Base-by-base conservation (phyloP, 1,139 yeast genomes). In the Yamadazyma dendronema region DNA sequence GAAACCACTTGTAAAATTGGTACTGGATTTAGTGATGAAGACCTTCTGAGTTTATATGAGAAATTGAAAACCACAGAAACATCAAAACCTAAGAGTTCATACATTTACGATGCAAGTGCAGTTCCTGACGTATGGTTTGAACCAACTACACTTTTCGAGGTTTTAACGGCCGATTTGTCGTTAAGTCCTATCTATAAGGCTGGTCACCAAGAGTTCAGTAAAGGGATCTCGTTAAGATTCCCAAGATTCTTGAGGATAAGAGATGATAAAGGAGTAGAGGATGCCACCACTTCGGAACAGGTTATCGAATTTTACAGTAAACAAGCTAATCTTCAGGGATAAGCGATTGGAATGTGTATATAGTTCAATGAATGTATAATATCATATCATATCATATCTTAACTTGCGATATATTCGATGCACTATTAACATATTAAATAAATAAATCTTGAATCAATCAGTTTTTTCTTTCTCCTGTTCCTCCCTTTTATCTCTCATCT, bases 1-100 rank as follows among this genome's bases (percentile, higher is more conserved):
- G 98, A 92, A 57, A 86, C 97, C 0, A 84, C 95, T 31, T 92
- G 98, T 65, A 92, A 94, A 59, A 90, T 94, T 39, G 98, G 98
- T 31, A 94, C 99, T 0, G 99, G 99, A 0, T 92, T 92, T 57
- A 79, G 90, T 28, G 99, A 92, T 47, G 97, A 86, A 45, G 77
- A 81, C 53, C 69, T 92, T 41, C 76, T 77, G 25, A 62, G 63
- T 29, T 61, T 92, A 28, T 73, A 83, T 53, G 74, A 73, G 26
- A 70, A 70, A 38, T 69, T 92, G 38, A 76, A 81, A 31, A 82
- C 87, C 4, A 81, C 92, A 0, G 95, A 82, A 39, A 74, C 82
- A 10, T 54, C 63, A 0, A 64, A 59, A n/a, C 85, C 97, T 1
- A 85, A 83, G 48, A 70, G 86, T 0, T 85, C 84, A 38, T 79